Evolutionary conservation across 257 asterid genomes (phyloP).

Genomic region (Solanum appendiculatum): DNA sequence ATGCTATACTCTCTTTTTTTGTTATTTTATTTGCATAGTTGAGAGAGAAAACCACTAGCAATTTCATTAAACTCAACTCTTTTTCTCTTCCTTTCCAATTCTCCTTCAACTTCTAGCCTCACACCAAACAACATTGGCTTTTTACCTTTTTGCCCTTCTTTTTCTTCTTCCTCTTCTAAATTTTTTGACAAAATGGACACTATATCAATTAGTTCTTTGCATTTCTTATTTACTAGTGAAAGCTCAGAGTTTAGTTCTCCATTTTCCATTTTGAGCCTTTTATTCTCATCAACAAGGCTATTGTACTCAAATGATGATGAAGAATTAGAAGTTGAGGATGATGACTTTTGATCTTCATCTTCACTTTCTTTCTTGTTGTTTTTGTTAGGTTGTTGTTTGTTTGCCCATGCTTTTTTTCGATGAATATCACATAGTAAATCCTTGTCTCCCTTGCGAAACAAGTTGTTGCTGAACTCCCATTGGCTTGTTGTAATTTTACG

Average conservation of each 20-base stretch:
- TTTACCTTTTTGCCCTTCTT: neutral
- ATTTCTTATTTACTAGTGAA: conserved; percentile 49
- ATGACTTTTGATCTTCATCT: conserved; percentile 59
- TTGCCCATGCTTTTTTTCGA: conserved; percentile 58
- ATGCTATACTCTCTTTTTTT: neutral
- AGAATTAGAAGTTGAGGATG: conserved; percentile 49
- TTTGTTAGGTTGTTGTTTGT: conserved; percentile 23
- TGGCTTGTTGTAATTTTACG: conserved; percentile 62
- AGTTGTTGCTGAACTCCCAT: conserved; percentile 82
- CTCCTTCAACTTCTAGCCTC: conserved; percentile 44
- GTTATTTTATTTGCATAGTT: conserved; percentile 28
- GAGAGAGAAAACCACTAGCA: conserved; percentile 23
- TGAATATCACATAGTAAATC: conserved; percentile 61
- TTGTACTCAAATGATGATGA: conserved; percentile 36
- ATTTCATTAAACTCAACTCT: conserved; percentile 22
- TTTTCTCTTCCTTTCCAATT: conserved; percentile 51
- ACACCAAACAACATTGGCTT: conserved; percentile 81
- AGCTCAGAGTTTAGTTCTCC: conserved; percentile 51
- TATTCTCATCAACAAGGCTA: conserved; percentile 67
- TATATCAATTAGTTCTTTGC: conserved; percentile 66
- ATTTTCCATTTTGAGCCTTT: conserved; percentile 60
- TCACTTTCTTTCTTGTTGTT: conserved; percentile 1
- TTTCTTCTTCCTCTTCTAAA: neutral
- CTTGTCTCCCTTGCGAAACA: conserved; percentile 58
- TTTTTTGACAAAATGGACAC: conserved; percentile 18